Conservation (phyloP, 225 moss, liverwort and hornwort genomes). For the Antitrichia curtipendula region DNA sequence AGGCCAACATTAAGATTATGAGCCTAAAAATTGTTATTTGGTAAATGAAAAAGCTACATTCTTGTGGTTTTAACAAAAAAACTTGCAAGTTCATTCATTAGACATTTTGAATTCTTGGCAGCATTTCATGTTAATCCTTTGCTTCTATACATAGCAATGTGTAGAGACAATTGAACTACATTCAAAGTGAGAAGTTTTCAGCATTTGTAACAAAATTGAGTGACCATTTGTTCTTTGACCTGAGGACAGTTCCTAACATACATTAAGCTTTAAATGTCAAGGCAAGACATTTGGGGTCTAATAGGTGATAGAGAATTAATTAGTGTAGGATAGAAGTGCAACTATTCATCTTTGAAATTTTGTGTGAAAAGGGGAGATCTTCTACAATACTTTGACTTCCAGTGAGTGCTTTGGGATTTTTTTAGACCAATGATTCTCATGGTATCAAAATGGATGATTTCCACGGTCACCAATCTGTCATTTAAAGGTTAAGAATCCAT, state of each 20-base stretch:
- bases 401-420: too few species aligned
- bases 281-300: too few species aligned
- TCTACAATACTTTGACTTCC: too few species aligned
- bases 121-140: background rate
- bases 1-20: background rate
- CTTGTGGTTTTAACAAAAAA: background rate
- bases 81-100: background rate
- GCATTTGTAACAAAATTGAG: background rate
- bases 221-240: background rate
- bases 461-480: too few species aligned
- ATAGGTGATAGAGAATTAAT: too few species aligned
- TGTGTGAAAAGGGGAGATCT: too few species aligned
- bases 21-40: background rate
- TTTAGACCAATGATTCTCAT: too few species aligned
- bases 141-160: background rate
- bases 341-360: too few species aligned
- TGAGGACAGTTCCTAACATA: too few species aligned
- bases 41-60: background rate
- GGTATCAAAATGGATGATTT: too few species aligned
- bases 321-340: too few species aligned
- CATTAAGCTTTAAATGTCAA: too few species aligned
- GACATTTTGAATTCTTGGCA: rapidly evolving
- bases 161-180: background rate
- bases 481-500: background rate
- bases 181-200: rapidly evolving